Evolutionary conservation across 805 yeast species (phyloP), one percentile per base, ranked within the genome.

Genomic region (Wickerhamomyces strasburgensis): DNA sequence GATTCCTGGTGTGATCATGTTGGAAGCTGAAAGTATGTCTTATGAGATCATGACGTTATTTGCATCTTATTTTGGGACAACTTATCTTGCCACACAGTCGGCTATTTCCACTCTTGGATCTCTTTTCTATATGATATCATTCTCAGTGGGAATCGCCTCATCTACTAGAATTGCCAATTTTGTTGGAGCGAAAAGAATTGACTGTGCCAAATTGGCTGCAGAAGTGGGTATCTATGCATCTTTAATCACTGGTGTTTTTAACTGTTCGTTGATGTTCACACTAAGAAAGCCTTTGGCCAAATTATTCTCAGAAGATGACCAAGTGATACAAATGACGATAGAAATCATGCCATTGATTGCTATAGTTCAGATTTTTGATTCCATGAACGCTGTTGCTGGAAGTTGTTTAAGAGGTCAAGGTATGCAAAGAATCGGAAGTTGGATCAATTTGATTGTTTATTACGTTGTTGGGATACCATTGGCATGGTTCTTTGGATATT

Each of bases 351-450:
- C 81, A 0, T 56, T 82, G 29, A 77, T 81, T 19, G 85, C 87
- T 1, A 27, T 76, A 13, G 75, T 83, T 47, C 94, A 84, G 56
- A 54, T 83, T 24, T 71, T 76, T 38, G 96, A 88, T 54, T 68
- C 84, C 1, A 54, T 78, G 38, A 84, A 83, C 47, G 84, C 86
- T 3, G 49, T 51, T 18, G 72, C 80, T 5, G 93, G 93, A 7
- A 89, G 95, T 3, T 69, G 88, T 28, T 64, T 88, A 39, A 70
- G 96, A 46, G 95, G 95, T 14, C 95, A 85, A 60, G 94, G 96
- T 8, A 71, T 84, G 57, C 95, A 87, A 57, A 70, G 74, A 29
- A 67, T 84, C 27, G 96, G 95, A 0, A 83, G 93, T 10, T 65
- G 72, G 35, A 65, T 86, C 39, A 84, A 81, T 54, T 58, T 87